Conservation (phyloP, 2,329 filamentous ascomycete genomes). For the Ceratocystis papillata region DNA sequence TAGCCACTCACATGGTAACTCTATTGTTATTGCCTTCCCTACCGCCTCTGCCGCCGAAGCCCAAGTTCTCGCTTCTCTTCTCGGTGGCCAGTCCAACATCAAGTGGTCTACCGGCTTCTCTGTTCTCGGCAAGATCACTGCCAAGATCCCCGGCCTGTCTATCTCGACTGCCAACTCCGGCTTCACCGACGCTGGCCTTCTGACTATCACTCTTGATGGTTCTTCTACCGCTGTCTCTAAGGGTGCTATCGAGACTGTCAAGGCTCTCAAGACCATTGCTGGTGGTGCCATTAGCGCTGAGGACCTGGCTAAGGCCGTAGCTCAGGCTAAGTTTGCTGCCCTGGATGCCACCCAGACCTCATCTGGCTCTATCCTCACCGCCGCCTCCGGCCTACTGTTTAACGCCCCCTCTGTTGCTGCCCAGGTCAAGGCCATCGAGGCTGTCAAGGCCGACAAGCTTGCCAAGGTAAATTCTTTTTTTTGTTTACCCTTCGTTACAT, state of each 20-base stretch:
- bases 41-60: slow-evolving; percentile 79
- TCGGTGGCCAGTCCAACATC: slow-evolving; percentile 81
- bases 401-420: slow-evolving; percentile 73
- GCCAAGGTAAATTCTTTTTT: slow-evolving; percentile 14
- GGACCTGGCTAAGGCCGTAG: slow-evolving; percentile 81
- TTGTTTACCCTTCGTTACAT: background rate
- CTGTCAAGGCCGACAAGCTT: slow-evolving; percentile 71
- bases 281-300: slow-evolving; percentile 68
- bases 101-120: slow-evolving; percentile 96
- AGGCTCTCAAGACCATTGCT: slow-evolving; percentile 70
- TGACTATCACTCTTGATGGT: slow-evolving; percentile 72
- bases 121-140: slow-evolving; percentile 68
- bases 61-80: slow-evolving; percentile 73
- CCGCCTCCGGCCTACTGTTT: slow-evolving; percentile 73
- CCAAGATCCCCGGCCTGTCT: slow-evolving; percentile 53
- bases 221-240: slow-evolving; percentile 59
- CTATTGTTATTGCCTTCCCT: slow-evolving; percentile 79
- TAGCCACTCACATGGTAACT: slow-evolving; percentile 64
- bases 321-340: slow-evolving; percentile 85
- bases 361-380: slow-evolving; percentile 65
- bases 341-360: slow-evolving; percentile 72
- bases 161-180: slow-evolving; percentile 65
- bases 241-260: slow-evolving; percentile 65
- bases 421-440: slow-evolving; percentile 65
- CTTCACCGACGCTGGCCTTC: slow-evolving; percentile 90